These are phyloP conservation scores for Thalassiosira oceanica DNA, from an alignment of 352 stramenopile genomes.

Conservation along the genomic window DNA sequence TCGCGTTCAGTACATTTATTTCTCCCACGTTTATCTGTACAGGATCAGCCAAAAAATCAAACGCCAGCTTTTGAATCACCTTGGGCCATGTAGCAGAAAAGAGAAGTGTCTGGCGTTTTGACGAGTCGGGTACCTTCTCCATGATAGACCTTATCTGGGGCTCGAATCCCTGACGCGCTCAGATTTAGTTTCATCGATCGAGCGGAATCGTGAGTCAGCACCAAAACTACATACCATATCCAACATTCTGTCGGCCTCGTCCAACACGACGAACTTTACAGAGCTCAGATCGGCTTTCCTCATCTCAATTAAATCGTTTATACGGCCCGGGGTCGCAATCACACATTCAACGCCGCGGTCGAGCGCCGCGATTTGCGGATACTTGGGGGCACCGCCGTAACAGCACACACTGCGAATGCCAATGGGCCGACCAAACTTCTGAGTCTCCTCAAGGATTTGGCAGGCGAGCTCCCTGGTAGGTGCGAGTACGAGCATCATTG, in stretches of 20 bases:
- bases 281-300: conserved; percentile 86
- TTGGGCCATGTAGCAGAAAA: conserved; percentile 83
- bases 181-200: too few relatives aligned
- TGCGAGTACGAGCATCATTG: conserved; percentile 91
- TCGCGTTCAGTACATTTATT: conserved; percentile 89
- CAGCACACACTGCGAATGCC: conserved; percentile 86
- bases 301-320: conserved; percentile 94
- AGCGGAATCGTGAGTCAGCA: too few relatives aligned
- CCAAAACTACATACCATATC: too few relatives aligned
- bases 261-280: conserved; percentile 89
- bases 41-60: conserved; percentile 78
- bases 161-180: too few relatives aligned
- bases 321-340: conserved; percentile 91
- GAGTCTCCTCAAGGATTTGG: conserved; percentile 93
- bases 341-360: conserved; percentile 90
- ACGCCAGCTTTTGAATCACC: conserved; percentile 79
- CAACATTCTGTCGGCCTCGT: conserved; percentile 89
- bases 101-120: conserved; percentile 73
- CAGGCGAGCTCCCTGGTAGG: conserved; percentile 96
- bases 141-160: conserved; percentile 89
- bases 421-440: conserved; percentile 82
- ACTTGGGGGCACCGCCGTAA: conserved; percentile 92
- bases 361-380: conserved; percentile 88
- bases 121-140: conserved; percentile 53
- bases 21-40: conserved; percentile 83